Base-by-base conservation (phyloP, 345 rosid species). In the Arabidopsis thaliana region DNA sequence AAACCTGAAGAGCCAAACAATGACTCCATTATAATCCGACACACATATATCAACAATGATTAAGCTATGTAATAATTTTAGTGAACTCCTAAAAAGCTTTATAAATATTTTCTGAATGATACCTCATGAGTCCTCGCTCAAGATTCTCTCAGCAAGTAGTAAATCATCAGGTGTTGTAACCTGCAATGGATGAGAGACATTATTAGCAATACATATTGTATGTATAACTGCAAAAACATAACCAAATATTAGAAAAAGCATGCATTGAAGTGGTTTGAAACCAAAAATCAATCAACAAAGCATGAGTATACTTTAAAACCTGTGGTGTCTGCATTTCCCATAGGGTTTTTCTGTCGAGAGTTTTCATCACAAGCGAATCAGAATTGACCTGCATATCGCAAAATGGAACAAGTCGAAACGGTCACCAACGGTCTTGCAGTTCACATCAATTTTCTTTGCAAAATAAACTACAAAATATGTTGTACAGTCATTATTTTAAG, bases 321-420 rank as follows among this genome's bases (percentile, higher is more conserved):
- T 94, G 98, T 53, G 96, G 98, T 46, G 98, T 91, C 76, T 94
- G 97, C 96, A 94, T 94, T 78, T 94, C 97, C 98, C 98, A 91
- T 56, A 91, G 93, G 11, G 89, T 94, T 78, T 85, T 94, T 23
- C 96, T 85, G 74, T 94, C 95, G 25, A 94, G 87, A 55, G 98
- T 94, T 84, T 77, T 88, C 53, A 85, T 95, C 38, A 94, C 97
- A 53, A 89, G 89, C 13, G 93, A 88, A 58, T 90, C 85, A 34
- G 84, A 71, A 61, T 85, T 87, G 53, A 89, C 97, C 98, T 94
- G 88, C 13, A 59, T 5, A 14, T 63, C 36, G 20, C 40, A 73
- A 34, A 16, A 28, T 24, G 28, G 1, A 44, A 59, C 55, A 34
- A 63, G 65, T 34, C 16, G 25, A 44, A n/a, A 46, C 30, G 77